These are phyloP conservation scores for Euphorbia peplus DNA, from an alignment of 345 rosid genomes.

Conservation along the genomic window DNA sequence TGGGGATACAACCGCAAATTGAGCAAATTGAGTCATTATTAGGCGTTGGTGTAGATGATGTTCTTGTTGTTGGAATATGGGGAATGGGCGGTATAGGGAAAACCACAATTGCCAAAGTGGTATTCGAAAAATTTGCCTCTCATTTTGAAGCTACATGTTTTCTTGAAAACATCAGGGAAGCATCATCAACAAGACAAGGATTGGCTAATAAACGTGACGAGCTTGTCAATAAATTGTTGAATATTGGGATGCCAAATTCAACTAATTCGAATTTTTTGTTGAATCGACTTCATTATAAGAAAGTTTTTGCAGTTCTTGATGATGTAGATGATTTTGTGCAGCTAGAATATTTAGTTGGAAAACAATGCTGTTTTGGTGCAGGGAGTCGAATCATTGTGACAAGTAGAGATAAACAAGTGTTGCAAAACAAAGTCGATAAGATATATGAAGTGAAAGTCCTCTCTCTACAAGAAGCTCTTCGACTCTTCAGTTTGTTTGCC, in stretches of 20 bases:
- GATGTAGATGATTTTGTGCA: not conserved
- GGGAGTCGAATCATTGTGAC: constrained; percentile 10
- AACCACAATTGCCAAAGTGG: not conserved
- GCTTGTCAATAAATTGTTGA: not conserved
- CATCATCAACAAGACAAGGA: constrained; percentile 1
- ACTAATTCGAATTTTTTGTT: not conserved
- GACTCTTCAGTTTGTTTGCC: constrained; percentile 1
- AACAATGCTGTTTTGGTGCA: constrained; percentile 1
- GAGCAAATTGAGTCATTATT: constrained; percentile 2
- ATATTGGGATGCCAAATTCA: not conserved
- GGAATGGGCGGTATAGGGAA: constrained; percentile 14
- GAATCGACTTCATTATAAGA: not conserved
- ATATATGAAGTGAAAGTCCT: not conserved
- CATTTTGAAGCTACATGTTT: not conserved
- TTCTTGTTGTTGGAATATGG: constrained; percentile 3
- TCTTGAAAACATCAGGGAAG: constrained; percentile 8
- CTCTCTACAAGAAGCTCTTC: not conserved
- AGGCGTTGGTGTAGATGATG: not conserved
- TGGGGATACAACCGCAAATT: not conserved
- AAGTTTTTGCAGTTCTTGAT: constrained; percentile 6
- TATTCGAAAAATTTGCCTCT: not conserved
- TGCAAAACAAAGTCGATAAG: not conserved
- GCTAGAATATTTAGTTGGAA: not conserved
- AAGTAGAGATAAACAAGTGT: constrained; percentile 7
- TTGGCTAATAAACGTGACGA: not conserved